A percentile compares a stretch with the other conserved stretches of the same genome.
phyloP scores from a whole-genome alignment of 2,329 filamentous ascomycete species.

The Botrytis deweyae region DNA sequence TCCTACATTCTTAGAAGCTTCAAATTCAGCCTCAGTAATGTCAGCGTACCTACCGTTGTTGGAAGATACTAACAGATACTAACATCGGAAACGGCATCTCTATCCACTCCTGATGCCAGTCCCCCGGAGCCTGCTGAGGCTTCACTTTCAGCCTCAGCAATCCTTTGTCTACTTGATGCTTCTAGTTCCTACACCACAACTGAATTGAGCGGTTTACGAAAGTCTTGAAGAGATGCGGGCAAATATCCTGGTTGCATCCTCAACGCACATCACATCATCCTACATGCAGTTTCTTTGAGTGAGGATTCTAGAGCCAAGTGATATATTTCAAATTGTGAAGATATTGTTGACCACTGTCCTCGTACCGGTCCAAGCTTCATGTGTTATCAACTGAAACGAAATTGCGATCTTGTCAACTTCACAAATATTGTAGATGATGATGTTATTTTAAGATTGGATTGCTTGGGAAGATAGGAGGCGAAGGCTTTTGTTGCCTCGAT shows the following conservation, averaged over 20 bases:
- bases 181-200: background rate
- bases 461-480: background rate
- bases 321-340: background rate
- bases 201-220: background rate
- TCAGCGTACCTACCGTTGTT: background rate
- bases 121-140: background rate
- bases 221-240: background rate
- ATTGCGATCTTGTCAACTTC: slow-evolving; percentile 8
- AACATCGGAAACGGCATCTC: background rate
- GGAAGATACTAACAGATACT: background rate
- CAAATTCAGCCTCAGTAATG: slow-evolving; percentile 1
- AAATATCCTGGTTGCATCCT: slow-evolving; percentile 4
- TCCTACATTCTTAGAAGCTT: background rate
- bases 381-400: slow-evolving; percentile 14
- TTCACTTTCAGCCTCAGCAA: background rate
- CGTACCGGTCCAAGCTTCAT: slow-evolving; percentile 14
- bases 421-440: background rate
- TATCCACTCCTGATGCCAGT: background rate
- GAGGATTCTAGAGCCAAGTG: slow-evolving; percentile 1
- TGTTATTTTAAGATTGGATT: background rate
- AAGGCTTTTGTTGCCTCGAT: background rate
- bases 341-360: slow-evolving; percentile 2
- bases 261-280: background rate
- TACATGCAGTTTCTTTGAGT: background rate
- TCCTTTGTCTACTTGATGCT: background rate